Conservation (phyloP, 2,329 filamentous ascomycete species). For the Neonectria hederae region DNA sequence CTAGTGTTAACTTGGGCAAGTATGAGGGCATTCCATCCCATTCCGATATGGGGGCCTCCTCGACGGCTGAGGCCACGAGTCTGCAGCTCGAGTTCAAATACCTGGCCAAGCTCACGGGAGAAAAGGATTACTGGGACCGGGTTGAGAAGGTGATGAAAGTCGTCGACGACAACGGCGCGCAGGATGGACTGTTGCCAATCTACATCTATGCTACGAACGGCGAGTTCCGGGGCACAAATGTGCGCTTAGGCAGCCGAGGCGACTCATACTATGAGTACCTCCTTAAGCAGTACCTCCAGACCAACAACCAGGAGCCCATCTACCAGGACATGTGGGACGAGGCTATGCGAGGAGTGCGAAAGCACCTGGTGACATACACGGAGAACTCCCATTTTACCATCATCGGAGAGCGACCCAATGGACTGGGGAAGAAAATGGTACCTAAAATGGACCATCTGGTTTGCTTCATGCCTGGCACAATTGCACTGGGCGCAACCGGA, state of each 20-base stretch:
- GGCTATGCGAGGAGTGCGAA: conserved; percentile 83
- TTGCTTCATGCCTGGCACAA: conserved; percentile 97
- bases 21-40: conserved; percentile 82
- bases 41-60: conserved; percentile 85
- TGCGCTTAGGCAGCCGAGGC: conserved; percentile 90
- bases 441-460: conserved; percentile 99
- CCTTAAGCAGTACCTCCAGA: conserved; percentile 98
- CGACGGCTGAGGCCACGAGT: conserved; percentile 91
- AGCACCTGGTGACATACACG: conserved; percentile 91
- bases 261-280: conserved; percentile 99
- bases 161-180: conserved; percentile 80
- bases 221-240: conserved; percentile 82
- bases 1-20: conserved; percentile 87
- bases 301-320: conserved; percentile 82
- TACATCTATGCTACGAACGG: conserved; percentile 85
- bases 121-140: conserved; percentile 90
- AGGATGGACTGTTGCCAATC: conserved; percentile 90
- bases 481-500: conserved; percentile 86
- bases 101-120: conserved; percentile 91
- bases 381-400: conserved; percentile 84
- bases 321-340: conserved; percentile 96
- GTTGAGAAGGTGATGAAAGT: conserved; percentile 92
- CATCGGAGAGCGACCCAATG: conserved; percentile 83
- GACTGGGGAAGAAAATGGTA: conserved; percentile 71
- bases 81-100: conserved; percentile 98